Evolutionary conservation across 805 yeast genomes (phyloP).

Genomic region (Candida arabinofermentans): DNA sequence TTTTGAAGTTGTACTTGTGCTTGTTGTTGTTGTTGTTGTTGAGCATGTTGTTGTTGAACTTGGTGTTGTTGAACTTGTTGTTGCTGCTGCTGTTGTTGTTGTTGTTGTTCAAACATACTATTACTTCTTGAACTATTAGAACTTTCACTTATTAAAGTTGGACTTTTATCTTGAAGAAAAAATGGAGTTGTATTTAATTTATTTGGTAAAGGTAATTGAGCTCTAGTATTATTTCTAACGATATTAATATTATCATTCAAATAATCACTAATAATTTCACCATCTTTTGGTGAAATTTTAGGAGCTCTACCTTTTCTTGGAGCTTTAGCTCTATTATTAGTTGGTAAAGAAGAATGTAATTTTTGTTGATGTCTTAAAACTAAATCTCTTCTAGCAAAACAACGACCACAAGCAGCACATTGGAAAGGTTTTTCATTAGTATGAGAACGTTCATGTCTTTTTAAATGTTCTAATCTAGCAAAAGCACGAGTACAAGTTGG

Average conservation of each 20-base stretch:
- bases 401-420: constrained; percentile 93
- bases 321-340: constrained; percentile 30
- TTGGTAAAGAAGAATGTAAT: constrained; percentile 59
- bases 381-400: constrained; percentile 87
- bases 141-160: constrained; percentile 11
- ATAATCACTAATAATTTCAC: constrained; percentile 32
- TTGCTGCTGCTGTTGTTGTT: constrained; percentile 7
- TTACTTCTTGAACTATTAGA: constrained; percentile 11
- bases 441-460: constrained; percentile 90
- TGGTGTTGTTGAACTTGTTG: constrained; percentile 1
- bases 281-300: constrained; percentile 23
- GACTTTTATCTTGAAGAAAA: constrained; percentile 5
- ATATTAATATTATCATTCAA: constrained; percentile 49
- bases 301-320: constrained; percentile 30
- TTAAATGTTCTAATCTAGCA: constrained; percentile 91
- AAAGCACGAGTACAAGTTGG: constrained; percentile 89
- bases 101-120: constrained; percentile 10
- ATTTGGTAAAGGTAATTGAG: constrained; percentile 41
- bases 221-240: constrained; percentile 46
- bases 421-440: constrained; percentile 95
- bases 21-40: constrained; percentile 3
- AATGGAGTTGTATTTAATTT: not conserved
- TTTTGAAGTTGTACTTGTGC: not conserved
- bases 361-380: constrained; percentile 94
- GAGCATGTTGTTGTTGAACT: not conserved